Evolutionary conservation across 805 yeast genomes (phyloP), one percentile per base, ranked within the genome.

Genomic region (Myxozyma sirexii): DNA sequence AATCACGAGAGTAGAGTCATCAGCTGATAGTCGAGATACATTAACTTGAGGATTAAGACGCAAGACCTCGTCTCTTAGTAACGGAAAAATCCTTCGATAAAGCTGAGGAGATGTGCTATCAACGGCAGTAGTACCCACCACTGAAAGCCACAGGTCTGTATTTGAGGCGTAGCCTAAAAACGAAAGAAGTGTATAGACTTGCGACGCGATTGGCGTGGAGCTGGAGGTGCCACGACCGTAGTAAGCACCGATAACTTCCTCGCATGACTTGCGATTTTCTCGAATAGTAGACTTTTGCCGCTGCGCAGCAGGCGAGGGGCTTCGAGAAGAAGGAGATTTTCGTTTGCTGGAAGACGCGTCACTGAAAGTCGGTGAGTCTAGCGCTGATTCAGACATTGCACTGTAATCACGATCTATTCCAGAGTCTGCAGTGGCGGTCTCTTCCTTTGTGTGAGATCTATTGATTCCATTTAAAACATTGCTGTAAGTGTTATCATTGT

Each of bases 111-210:
- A 84, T 62, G 82, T 82, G 15, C 80, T 78, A 67, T 88, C 93
- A 43, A 91, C 74, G 0, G 97, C 87, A 0, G 94, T 84, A 0
- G 96, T 85, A 0, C 99, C 99, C 12, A 93, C 82, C 1, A 94
- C 86, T 0, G 97, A 80, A 2, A 91, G 77, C 99, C 99, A 94
- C 47, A 96, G 75, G 66, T 79, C 84, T 29, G 77, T 76, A n/a
- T 77, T 70, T 45, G 79, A 79, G 0, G 96, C 87, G 69, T 91
- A 96, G 49, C 97, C 97, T 48, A 93, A 82, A 15, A 85, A 77
- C 0, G 97, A 83, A 23, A 92, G 72, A 53, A 94, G 76, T 0
- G 96, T 84, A 73, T 94, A 94, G 2, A 90, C 78, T 59, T 88
- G 91, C 19, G 90, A 81, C 0, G 97, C 82, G 2, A 86, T 79